Evolutionary conservation across 805 yeast species (phyloP), one percentile per base, ranked within the genome.

Genomic region (Hanseniaspora clermontiae): DNA sequence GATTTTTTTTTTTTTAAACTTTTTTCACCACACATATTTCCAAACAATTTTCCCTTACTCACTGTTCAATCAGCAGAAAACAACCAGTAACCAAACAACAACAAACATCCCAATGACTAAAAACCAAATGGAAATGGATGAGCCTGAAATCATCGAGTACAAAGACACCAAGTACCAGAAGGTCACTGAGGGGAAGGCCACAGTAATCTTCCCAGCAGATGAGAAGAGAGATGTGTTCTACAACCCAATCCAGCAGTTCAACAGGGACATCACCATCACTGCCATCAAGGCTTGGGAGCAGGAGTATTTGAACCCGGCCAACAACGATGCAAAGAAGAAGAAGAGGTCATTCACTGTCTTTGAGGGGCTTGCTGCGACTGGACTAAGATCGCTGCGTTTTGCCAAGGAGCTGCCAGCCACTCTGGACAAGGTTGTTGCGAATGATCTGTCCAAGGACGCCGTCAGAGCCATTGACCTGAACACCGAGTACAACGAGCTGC

Each of bases 171-270:
- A 37, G 29, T 53, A 46, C 15, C 57, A 53, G 39, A 53, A 38
- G 31, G 49, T 75, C 17, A 69, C 68, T 19, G 98, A 93, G 68
- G 99, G 99, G 1, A 73, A 77, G 57, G 97, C 97, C 14, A 78
- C 82, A 27, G 82, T 93, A 46, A 73, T 90, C 36, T 85, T 84
- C 60, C 91, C 95, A 4, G 83, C 86, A 63, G 82, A 82, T 50
- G 89, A 86, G 61, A 75, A 77, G 58, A 36, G 53, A 49, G 76
- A 76, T 59, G 98, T 93, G 11, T 93, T 93, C 66, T 93, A 93
- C 70, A 93, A 93, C 67, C 97, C 95, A 10, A 85, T 93, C 57
- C 99, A 93, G 70, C 97, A 91, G 70, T 93, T 89, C 71, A 93
- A 93, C 69, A 78, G 99, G 63, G 99, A 93, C 66, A 71, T 93